These are phyloP conservation scores for Ganoderma multipileum DNA, from an alignment of 1,284 basidiomycete genomes.

Conservation along the genomic window DNA sequence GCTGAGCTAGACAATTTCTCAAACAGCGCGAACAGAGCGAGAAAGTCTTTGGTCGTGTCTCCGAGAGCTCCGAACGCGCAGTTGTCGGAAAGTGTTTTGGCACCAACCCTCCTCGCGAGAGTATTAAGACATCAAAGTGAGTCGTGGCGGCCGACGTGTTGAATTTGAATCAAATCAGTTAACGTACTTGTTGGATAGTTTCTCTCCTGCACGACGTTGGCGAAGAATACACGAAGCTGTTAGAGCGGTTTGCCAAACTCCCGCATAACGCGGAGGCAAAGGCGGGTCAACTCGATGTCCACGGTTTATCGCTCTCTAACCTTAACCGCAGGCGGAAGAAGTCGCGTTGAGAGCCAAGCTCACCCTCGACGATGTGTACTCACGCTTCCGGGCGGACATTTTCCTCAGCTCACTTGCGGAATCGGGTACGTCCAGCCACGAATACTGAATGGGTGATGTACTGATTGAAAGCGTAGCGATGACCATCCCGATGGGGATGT, in stretches of 20 bases:
- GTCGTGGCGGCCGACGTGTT: slow-evolving; percentile 33
- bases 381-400: slow-evolving; percentile 82
- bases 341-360: slow-evolving; percentile 76
- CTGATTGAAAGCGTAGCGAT: slow-evolving; percentile 60
- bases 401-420: slow-evolving; percentile 88
- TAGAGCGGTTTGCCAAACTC: slow-evolving; percentile 67
- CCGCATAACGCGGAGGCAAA: slow-evolving; percentile 63
- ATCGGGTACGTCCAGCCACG: slow-evolving; percentile 64
- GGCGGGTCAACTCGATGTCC: slow-evolving; percentile 43
- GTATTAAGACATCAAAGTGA: slow-evolving; percentile 80
- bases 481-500: slow-evolving; percentile 83
- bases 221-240: slow-evolving; percentile 60
- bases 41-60: slow-evolving; percentile 50
- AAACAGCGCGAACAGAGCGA: slow-evolving; percentile 40
- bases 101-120: slow-evolving; percentile 69
- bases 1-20: too few relatives aligned
- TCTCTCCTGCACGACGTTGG: slow-evolving; percentile 76
- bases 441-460: background rate
- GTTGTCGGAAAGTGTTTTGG: slow-evolving; percentile 56
- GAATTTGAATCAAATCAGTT: background rate
- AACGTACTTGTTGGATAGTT: slow-evolving; percentile 50
- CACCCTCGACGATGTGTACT: slow-evolving; percentile 77
- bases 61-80: slow-evolving; percentile 41
- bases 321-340: slow-evolving; percentile 67
- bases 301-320: background rate